phyloP scores from a whole-genome alignment of 257 asterid genomes.

The Solanum clarkiae region DNA sequence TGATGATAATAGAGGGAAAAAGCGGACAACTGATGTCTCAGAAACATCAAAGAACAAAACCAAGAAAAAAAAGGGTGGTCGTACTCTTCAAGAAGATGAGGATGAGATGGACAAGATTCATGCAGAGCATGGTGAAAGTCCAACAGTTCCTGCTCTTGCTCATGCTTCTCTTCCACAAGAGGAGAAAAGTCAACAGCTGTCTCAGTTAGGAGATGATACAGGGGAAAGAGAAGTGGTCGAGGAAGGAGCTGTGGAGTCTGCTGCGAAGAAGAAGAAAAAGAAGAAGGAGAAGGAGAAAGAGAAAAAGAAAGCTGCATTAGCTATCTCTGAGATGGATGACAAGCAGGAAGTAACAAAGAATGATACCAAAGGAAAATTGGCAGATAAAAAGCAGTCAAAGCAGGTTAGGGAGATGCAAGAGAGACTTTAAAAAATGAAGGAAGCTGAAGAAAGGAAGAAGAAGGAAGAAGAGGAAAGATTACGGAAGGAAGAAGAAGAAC shows the following conservation, averaged over 20 bases:
- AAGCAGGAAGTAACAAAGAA: slow-evolving; percentile 41
- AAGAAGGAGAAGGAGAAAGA: slow-evolving; percentile 3
- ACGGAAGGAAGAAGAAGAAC: slow-evolving; percentile 93
- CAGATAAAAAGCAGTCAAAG: slow-evolving; percentile 61
- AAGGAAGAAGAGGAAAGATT: slow-evolving; percentile 74
- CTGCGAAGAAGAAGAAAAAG: slow-evolving; percentile 2
- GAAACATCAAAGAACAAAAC: slow-evolving; percentile 65
- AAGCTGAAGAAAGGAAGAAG: slow-evolving; percentile 69
- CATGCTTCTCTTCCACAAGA: not conserved
- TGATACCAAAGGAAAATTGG: slow-evolving; percentile 29
- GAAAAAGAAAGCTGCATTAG: slow-evolving; percentile 12
- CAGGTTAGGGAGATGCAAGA: slow-evolving; percentile 93
- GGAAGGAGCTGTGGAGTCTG: slow-evolving; percentile 4
- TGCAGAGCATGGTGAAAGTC: slow-evolving; percentile 69
- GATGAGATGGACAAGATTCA: slow-evolving; percentile 47
- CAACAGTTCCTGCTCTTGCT: slow-evolving; percentile 23
- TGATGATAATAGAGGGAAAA: not conserved
- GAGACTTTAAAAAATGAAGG: slow-evolving; percentile 54
- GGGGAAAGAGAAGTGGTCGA: not conserved
- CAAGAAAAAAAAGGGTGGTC: slow-evolving; percentile 68
- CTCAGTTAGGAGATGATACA: not conserved
- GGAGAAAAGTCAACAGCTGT: not conserved
- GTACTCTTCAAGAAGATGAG: slow-evolving; percentile 61
- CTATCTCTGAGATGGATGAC: slow-evolving; percentile 37
- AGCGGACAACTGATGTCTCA: slow-evolving; percentile 15